Conservation (phyloP, 768 basidiomycete genomes). For the Kwoniella pini region DNA sequence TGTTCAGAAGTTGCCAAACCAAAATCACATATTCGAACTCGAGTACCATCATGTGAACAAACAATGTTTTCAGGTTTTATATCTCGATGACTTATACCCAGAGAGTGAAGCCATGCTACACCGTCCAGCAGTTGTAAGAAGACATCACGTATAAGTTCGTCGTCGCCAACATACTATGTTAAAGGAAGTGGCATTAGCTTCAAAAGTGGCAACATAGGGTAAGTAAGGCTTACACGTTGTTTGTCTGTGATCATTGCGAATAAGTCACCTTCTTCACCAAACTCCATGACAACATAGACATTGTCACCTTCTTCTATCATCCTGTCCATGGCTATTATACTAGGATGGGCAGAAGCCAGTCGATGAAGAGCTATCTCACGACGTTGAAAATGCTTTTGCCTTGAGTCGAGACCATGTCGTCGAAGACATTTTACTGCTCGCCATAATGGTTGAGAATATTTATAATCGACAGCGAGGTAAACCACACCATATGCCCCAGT, state of each 20-base stretch:
- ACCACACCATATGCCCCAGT: conserved; percentile 93
- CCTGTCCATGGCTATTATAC: conserved; percentile 46
- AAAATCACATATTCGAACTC: conserved; percentile 53
- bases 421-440: conserved; percentile 89
- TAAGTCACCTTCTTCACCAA: conserved; percentile 51
- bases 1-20: conserved; percentile 52
- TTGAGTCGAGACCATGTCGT: conserved; percentile 60
- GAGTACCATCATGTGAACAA: conserved; percentile 57
- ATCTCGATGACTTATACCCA: conserved; percentile 51
- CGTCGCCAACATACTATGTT: conserved; percentile 54
- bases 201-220: background rate
- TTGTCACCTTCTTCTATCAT: conserved; percentile 48
- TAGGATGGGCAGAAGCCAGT: conserved; percentile 52
- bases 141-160: conserved; percentile 78
- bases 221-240: conserved; percentile 49
- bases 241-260: conserved; percentile 50
- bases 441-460: conserved; percentile 51
- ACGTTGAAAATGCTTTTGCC: conserved; percentile 67
- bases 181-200: conserved; percentile 57
- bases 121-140: conserved; percentile 92
- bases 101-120: conserved; percentile 58
- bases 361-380: conserved; percentile 65
- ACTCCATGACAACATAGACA: conserved; percentile 52
- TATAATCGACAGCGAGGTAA: conserved; percentile 71
- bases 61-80: conserved; percentile 54